phyloP scores from a whole-genome alignment of 768 basidiomycete species.

The Crepidotus variabilis region DNA sequence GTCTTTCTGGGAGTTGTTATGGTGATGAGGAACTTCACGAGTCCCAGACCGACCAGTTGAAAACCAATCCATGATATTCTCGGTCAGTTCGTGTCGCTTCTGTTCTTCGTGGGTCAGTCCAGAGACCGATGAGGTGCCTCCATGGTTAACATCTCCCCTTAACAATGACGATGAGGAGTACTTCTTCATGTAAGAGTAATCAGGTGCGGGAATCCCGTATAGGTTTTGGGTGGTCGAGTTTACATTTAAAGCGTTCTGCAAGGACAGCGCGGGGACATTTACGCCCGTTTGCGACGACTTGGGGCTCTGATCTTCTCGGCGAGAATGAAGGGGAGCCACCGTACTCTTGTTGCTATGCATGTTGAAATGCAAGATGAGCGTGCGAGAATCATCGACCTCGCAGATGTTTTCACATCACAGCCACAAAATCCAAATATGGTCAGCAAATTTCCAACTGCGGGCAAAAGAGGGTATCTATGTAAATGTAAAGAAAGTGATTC shows the following conservation, averaged over 20 bases:
- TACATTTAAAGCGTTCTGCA: slow-evolving; percentile 31
- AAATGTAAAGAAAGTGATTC: not conserved
- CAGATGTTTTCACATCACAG: not conserved
- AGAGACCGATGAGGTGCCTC: not conserved
- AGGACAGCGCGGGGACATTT: not conserved
- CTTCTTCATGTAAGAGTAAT: slow-evolving; percentile 32
- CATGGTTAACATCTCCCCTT: not conserved
- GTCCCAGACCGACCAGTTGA: slow-evolving; percentile 30
- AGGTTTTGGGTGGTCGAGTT: slow-evolving; percentile 57
- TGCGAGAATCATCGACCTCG: not conserved
- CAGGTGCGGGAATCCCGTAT: slow-evolving; percentile 55
- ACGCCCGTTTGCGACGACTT: no score
- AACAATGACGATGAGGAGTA: not conserved
- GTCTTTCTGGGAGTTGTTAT: not conserved
- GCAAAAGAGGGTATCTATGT: not conserved
- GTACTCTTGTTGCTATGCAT: no score
- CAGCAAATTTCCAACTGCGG: not conserved
- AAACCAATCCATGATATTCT: slow-evolving; percentile 52
- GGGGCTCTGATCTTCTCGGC: no score
- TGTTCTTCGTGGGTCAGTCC: slow-evolving; percentile 16
- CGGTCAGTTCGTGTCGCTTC: slow-evolving; percentile 43
- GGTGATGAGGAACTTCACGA: slow-evolving; percentile 14
- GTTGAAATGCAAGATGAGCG: not conserved
- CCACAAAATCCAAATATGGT: not conserved
- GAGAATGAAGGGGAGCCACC: no score